Conservation (phyloP, 2,329 filamentous ascomycete species). For the Beauveria varroae region DNA sequence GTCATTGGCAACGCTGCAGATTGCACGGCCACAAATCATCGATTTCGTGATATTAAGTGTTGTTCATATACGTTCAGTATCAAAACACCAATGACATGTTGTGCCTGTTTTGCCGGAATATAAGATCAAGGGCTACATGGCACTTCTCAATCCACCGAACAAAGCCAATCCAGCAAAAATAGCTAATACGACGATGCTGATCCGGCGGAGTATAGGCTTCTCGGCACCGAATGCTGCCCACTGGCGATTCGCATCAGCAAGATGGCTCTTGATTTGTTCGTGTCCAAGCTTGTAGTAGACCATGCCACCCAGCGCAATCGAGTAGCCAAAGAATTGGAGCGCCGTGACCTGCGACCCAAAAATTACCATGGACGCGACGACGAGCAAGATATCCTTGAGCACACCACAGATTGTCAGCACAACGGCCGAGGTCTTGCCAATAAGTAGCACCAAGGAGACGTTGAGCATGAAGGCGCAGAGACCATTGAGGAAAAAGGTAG, state of each 20-base stretch:
- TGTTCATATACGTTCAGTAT: not conserved
- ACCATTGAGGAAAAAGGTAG: constrained; percentile 68
- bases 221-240: constrained; percentile 71
- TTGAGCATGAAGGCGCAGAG: constrained; percentile 74
- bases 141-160: not conserved
- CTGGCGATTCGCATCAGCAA: constrained; percentile 56
- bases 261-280: constrained; percentile 68
- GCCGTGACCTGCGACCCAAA: constrained; percentile 68
- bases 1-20: not conserved
- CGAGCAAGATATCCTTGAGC: constrained; percentile 80
- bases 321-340: constrained; percentile 78
- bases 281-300: constrained; percentile 71
- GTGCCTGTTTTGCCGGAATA: not conserved
- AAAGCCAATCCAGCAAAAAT: not conserved
- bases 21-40: not conserved
- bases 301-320: constrained; percentile 70
- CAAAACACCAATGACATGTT: not conserved
- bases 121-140: not conserved
- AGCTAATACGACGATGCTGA: constrained; percentile 38
- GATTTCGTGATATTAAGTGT: not conserved
- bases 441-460: constrained; percentile 79
- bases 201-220: constrained; percentile 61
- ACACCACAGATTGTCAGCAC: constrained; percentile 83
- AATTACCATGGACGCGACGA: constrained; percentile 71
- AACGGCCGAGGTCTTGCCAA: constrained; percentile 80